A percentile compares a stretch with the other conserved stretches of the same genome.
These are phyloP conservation scores for Suhomyces maxii DNA, from an alignment of 1,139 yeast species.

Conservation along the genomic window DNA sequence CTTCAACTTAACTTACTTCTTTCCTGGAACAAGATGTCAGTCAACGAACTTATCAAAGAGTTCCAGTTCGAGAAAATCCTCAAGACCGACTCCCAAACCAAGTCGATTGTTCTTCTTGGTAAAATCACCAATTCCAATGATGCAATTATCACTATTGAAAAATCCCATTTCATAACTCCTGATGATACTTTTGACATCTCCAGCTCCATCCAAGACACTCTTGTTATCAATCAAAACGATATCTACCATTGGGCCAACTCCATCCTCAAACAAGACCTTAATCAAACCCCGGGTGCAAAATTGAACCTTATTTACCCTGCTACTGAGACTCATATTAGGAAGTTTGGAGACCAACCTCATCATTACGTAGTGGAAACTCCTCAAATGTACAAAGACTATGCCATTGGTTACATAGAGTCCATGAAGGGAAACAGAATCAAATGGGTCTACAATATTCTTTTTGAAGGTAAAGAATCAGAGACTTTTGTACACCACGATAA, in stretches of 20 bases:
- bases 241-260: conserved; percentile 81
- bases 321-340: conserved; percentile 76
- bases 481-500: conserved; percentile 64
- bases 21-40: not conserved
- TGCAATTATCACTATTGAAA: conserved; percentile 77
- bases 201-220: conserved; percentile 33
- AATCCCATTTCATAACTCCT: conserved; percentile 55
- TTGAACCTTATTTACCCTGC: conserved; percentile 87
- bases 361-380: conserved; percentile 82
- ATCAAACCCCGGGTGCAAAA: conserved; percentile 60
- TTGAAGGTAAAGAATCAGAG: conserved; percentile 83
- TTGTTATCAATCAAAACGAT: conserved; percentile 67
- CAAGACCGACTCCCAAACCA: conserved; percentile 61
- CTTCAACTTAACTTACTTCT: not conserved
- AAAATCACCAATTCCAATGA: conserved; percentile 46
- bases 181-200: conserved; percentile 17
- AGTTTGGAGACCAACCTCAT: conserved; percentile 57
- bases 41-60: conserved; percentile 23
- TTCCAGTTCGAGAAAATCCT: conserved; percentile 48
- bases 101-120: conserved; percentile 67
- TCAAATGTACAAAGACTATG: conserved; percentile 59
- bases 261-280: conserved; percentile 48
- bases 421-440: conserved; percentile 77
- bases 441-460: conserved; percentile 89
- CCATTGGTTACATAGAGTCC: conserved; percentile 72